phyloP scores from a whole-genome alignment of 371 early-diverging fungal species.

The Haplosporangium sp. region DNA sequence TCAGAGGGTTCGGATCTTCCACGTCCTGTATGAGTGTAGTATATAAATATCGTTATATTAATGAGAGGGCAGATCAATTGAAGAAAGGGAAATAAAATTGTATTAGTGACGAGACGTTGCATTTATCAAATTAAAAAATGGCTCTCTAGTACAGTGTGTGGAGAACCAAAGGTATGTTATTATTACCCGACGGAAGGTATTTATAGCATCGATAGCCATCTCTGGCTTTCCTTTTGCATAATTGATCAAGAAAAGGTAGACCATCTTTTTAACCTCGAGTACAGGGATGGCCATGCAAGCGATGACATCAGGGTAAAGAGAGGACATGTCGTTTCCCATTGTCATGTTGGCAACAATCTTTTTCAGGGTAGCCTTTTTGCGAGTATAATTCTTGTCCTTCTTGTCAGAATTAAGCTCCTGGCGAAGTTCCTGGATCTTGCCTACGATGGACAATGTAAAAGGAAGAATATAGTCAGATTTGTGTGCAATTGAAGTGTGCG shows the following conservation, averaged over 20 bases:
- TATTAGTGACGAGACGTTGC: background rate
- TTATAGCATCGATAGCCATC: slow-evolving; percentile 96
- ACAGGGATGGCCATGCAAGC: slow-evolving; percentile 99
- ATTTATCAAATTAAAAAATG: background rate
- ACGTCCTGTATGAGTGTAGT: slow-evolving; percentile 78
- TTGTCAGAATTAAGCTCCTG: slow-evolving; percentile 92
- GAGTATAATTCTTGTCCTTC: slow-evolving; percentile 87
- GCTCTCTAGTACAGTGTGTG: slow-evolving; percentile 1
- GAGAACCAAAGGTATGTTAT: background rate
- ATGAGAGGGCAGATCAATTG: background rate
- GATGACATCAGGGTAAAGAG: slow-evolving; percentile 96
- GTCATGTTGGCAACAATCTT: slow-evolving; percentile 99
- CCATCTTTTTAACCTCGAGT: slow-evolving; percentile 96
- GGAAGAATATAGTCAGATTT: background rate
- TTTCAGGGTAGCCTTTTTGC: slow-evolving; percentile 92
- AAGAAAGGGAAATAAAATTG: slow-evolving; percentile 5
- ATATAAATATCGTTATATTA: background rate
- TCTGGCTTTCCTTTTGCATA: slow-evolving; percentile 98
- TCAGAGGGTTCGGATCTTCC: slow-evolving; percentile 94
- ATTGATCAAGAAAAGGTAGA: slow-evolving; percentile 90
- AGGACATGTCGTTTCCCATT: slow-evolving; percentile 98
- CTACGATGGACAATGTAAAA: slow-evolving; percentile 57
- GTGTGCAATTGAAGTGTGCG: background rate
- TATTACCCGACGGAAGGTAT: slow-evolving; percentile 94
- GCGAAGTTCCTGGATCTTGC: slow-evolving; percentile 96